phyloP scores from a whole-genome alignment of 805 yeast genomes.

The Phaffomyces thermotolerans region DNA sequence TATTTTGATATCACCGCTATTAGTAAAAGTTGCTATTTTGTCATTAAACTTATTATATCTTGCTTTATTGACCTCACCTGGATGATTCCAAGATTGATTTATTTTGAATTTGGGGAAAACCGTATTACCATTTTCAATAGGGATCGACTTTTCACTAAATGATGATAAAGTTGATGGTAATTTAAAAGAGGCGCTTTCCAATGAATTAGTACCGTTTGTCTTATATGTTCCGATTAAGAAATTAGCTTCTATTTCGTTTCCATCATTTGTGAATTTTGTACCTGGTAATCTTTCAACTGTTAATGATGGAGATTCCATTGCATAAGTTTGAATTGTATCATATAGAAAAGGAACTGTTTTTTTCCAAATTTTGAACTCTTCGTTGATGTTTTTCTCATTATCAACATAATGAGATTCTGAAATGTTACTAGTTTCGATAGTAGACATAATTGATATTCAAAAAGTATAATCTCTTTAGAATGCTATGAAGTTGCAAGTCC shows the following conservation, averaged over 20 bases:
- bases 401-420: constrained; percentile 37
- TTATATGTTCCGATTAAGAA: constrained; percentile 45
- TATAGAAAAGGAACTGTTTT: constrained; percentile 75
- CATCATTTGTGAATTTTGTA: constrained; percentile 15
- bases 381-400: constrained; percentile 59
- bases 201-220: constrained; percentile 31
- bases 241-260: constrained; percentile 28
- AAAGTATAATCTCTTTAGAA: too few species aligned
- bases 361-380: constrained; percentile 78
- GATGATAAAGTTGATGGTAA: constrained; percentile 41
- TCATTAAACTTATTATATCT: constrained; percentile 33
- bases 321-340: constrained; percentile 55
- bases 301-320: constrained; percentile 50
- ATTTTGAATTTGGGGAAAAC: constrained; percentile 33
- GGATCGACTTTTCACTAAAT: constrained; percentile 19
- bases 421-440: background rate
- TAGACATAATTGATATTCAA: too few species aligned
- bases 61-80: constrained; percentile 54
- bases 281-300: constrained; percentile 51
- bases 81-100: constrained; percentile 43
- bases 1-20: constrained; percentile 41
- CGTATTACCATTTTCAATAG: constrained; percentile 25
- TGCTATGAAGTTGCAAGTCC: too few species aligned
- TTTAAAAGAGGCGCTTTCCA: constrained; percentile 33
- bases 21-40: constrained; percentile 17